These are phyloP conservation scores for Arabidopsis suecica DNA, from an alignment of 345 rosid species.

Conservation along the genomic window DNA sequence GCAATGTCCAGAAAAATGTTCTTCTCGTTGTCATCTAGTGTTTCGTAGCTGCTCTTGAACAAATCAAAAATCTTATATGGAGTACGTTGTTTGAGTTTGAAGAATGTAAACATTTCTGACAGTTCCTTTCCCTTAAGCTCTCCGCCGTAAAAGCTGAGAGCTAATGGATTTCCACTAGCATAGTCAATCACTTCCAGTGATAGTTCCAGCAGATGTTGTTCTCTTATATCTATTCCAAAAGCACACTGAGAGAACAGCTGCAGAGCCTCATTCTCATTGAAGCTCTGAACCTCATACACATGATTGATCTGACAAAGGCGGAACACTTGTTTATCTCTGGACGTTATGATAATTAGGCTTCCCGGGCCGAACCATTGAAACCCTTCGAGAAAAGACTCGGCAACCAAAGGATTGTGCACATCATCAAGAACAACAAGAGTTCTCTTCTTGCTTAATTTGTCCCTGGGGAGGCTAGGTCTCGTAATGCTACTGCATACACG, in stretches of 20 bases:
- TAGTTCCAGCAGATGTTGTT: not conserved
- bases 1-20: slow-evolving; percentile 34
- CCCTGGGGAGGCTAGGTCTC: slow-evolving; percentile 4
- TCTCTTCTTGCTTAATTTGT: not conserved
- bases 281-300: not conserved
- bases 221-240: not conserved
- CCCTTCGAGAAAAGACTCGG: slow-evolving; percentile 19
- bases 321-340: slow-evolving; percentile 25
- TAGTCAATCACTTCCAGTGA: slow-evolving; percentile 7
- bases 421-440: slow-evolving; percentile 41
- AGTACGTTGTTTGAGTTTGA: too few relatives aligned
- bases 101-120: not conserved
- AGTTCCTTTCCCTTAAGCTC: not conserved
- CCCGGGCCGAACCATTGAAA: slow-evolving; percentile 28
- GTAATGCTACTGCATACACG: slow-evolving; percentile 24
- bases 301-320: not conserved
- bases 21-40: slow-evolving; percentile 15
- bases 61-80: not conserved
- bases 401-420: not conserved
- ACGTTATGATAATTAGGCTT: slow-evolving; percentile 31
- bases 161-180: slow-evolving; percentile 42
- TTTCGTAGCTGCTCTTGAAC: slow-evolving; percentile 27
- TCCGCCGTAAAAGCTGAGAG: slow-evolving; percentile 20
- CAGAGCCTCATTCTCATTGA: slow-evolving; percentile 16
- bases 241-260: slow-evolving; percentile 6